phyloP scores from a whole-genome alignment of 148 eudicot species.

The Linanthus parryae region DNA sequence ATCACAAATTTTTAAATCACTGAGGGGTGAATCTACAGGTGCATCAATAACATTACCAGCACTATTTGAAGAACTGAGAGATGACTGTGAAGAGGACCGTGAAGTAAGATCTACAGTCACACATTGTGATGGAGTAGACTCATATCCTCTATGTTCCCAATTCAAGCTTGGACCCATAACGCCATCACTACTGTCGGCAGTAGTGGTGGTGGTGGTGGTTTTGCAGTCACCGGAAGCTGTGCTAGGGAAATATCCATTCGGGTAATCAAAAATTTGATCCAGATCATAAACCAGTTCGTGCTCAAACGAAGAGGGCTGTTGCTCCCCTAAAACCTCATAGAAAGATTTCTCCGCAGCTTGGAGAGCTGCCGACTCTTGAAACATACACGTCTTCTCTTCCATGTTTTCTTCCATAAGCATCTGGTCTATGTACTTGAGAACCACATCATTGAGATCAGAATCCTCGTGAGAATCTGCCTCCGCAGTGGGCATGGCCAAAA shows the following conservation, averaged over 20 bases:
- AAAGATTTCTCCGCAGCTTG: slow-evolving; percentile 65
- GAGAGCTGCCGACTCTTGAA: slow-evolving; percentile 57
- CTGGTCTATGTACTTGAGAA: slow-evolving; percentile 58
- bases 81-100: slow-evolving; percentile 14
- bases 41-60: slow-evolving; percentile 23
- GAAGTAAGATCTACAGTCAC: slow-evolving; percentile 21
- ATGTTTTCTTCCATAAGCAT: slow-evolving; percentile 74
- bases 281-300: slow-evolving; percentile 1
- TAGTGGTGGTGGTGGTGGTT: slow-evolving; percentile 10
- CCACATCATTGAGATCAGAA: slow-evolving; percentile 52
- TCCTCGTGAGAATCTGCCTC: slow-evolving; percentile 37
- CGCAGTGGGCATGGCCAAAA: slow-evolving; percentile 4
- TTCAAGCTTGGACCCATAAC: slow-evolving; percentile 10
- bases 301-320: slow-evolving; percentile 27
- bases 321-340: slow-evolving; percentile 51
- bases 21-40: slow-evolving; percentile 37
- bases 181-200: slow-evolving; percentile 8
- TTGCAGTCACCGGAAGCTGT: slow-evolving; percentile 2
- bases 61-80: slow-evolving; percentile 25
- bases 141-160: slow-evolving; percentile 16
- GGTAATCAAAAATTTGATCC: slow-evolving; percentile 3
- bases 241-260: slow-evolving; percentile 10
- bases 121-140: slow-evolving; percentile 14
- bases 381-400: slow-evolving; percentile 39
- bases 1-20: slow-evolving; percentile 37